Evolutionary conservation across 139 green algal genomes (phyloP), one percentile per base, ranked within the genome.

Genomic region (Zygnema circumcarinatum): DNA sequence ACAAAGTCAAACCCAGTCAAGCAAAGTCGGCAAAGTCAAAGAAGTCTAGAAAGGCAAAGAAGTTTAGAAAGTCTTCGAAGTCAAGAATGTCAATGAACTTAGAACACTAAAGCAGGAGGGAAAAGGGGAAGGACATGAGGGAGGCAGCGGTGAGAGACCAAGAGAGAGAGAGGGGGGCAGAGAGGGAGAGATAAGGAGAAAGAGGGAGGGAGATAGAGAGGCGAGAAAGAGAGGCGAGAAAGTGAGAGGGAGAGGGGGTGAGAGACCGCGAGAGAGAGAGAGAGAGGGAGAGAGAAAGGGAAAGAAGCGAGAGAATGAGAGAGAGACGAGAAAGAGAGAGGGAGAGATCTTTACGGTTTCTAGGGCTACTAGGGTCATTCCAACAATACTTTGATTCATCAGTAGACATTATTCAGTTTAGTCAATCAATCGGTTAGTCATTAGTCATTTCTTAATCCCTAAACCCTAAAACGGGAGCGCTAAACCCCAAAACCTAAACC

Each of bases 111-210:
- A 47, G 38, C 3, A 41, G 38, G 11, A 78, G 69, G 11, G 69
- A 78, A 11, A 11, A 81, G 3, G 78, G 29, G 38, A 85, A 32
- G 20, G 69, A 47, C 25, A n/a, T n/a, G n/a, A n/a, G n/a, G n/a
- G n/a, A n/a, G n/a, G n/a, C n/a, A n/a, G n/a, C n/a, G n/a, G n/a
- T n/a, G 78, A 25, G 78, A 85, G 78, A 85, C 25, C 2, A n/a
- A 47, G 0, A 20, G 38, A 2, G 78, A 47, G 78, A 47, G 38
- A 1, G 78, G 75, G 78, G 3, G 38, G 29, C 29, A 85, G 38
- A 39, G 62, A 1, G 78, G 56, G 56, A 84, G 78, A 56, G 38
- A 84, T 1, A 79, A 84, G 1, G 78, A 47, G 78, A 73, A 32
- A 85, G 42, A n/a, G 81, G 22, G 81, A 2, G 54, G 25, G 81